Conservation (phyloP, 306 rosid genomes). For the Vigna mungo region DNA sequence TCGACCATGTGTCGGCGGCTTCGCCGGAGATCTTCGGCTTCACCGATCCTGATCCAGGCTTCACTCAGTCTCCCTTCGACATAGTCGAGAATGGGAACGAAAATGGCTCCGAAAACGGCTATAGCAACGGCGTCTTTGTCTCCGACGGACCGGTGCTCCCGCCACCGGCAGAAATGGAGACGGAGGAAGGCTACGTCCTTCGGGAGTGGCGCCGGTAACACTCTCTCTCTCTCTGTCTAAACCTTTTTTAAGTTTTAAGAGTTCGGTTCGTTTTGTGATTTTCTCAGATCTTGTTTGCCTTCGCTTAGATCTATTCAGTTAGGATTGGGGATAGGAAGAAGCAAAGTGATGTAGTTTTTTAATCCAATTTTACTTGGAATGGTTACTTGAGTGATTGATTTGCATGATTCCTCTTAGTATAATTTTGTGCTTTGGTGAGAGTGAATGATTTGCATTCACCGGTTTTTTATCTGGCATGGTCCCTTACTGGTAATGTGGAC, state of each 20-base stretch:
- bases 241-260: neutral
- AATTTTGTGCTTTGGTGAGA: slow-evolving; percentile 4
- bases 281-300: slow-evolving; percentile 50
- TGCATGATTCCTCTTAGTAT: slow-evolving; percentile 3
- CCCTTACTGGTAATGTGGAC: slow-evolving; percentile 1
- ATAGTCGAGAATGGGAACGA: slow-evolving; percentile 67
- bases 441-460: slow-evolving; percentile 20
- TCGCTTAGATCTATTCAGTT: slow-evolving; percentile 52
- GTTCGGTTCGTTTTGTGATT: slow-evolving; percentile 10
- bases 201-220: slow-evolving; percentile 98
- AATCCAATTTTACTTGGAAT: slow-evolving; percentile 34
- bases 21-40: slow-evolving; percentile 83
- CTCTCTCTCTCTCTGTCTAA: neutral
- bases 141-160: slow-evolving; percentile 94
- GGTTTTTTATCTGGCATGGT: neutral
- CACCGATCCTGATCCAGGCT: slow-evolving; percentile 68
- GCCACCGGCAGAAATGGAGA: slow-evolving; percentile 76
- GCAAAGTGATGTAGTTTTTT: slow-evolving; percentile 6
- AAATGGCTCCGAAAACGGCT: slow-evolving; percentile 60
- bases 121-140: slow-evolving; percentile 53
- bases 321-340: slow-evolving; percentile 31
- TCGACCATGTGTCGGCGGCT: slow-evolving; percentile 54
- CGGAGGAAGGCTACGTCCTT: slow-evolving; percentile 85
- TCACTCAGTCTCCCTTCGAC: slow-evolving; percentile 75
- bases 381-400: slow-evolving; percentile 36